A percentile compares a stretch with the other conserved stretches of the same genome.
phyloP scores from a whole-genome alignment of 345 rosid species.

The Eucalyptus marginata region DNA sequence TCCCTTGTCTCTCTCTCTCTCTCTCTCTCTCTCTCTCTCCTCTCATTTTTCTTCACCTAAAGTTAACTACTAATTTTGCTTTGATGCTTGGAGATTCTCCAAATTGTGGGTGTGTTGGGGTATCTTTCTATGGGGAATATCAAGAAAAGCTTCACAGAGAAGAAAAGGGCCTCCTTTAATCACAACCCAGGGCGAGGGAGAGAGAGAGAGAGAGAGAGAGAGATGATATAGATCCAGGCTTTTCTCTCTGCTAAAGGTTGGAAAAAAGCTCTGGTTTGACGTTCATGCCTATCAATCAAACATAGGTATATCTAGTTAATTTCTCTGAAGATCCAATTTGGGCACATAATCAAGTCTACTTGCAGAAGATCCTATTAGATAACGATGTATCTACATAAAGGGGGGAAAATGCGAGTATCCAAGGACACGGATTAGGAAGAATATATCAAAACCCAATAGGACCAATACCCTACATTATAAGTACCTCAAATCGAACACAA shows the following conservation, averaged over 20 bases:
- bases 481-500: neutral
- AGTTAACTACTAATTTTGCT: conserved; percentile 6
- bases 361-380: neutral
- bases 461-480: neutral
- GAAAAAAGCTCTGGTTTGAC: conserved; percentile 19
- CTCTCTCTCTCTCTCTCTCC: neutral
- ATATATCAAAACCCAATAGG: neutral
- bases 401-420: neutral
- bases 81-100: conserved; percentile 31
- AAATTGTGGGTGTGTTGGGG: conserved; percentile 19
- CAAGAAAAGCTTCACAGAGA: conserved; percentile 13
- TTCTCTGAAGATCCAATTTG: neutral
- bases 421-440: neutral
- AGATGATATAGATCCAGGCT: conserved; percentile 11
- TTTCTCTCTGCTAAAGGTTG: conserved; percentile 18
- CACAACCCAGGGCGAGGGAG: neutral
- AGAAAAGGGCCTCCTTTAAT: conserved; percentile 3
- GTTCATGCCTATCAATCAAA: conserved; percentile 14
- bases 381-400: neutral
- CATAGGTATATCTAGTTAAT: neutral
- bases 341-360: neutral
- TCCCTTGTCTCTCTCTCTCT: neutral
- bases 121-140: conserved; percentile 9
- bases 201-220: neutral
- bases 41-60: conserved; percentile 10